phyloP scores from a whole-genome alignment of 352 stramenopile genomes.

The Thraustochytrium striatum region DNA sequence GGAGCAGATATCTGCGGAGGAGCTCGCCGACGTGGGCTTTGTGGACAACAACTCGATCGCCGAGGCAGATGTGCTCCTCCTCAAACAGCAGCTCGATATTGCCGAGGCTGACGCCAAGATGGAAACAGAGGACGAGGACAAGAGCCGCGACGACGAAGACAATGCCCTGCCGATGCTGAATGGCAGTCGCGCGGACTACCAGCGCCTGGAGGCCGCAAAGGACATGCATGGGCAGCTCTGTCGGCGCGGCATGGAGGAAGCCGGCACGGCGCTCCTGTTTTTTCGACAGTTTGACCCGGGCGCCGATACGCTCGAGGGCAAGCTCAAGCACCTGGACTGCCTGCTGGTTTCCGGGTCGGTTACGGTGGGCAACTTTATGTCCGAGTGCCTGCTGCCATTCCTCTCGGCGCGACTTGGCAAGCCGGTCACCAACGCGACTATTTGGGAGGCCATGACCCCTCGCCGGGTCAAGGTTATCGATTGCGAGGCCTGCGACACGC shows the following conservation, averaged over 20 bases:
- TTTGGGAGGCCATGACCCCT: conserved; percentile 13
- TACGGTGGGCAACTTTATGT: too few species aligned
- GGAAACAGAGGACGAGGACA: neutral
- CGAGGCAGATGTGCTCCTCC: neutral
- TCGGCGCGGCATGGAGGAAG: neutral
- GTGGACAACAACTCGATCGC: neutral
- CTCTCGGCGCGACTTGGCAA: neutral
- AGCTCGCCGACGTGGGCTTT: neutral
- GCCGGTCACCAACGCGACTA: neutral
- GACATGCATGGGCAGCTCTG: neutral
- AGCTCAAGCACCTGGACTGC: conserved; percentile 16
- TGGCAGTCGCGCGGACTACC: neutral
- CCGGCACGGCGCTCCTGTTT: neutral
- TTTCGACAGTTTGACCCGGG: neutral
- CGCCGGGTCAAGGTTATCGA: neutral
- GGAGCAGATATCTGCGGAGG: too few species aligned
- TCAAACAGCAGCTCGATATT: neutral
- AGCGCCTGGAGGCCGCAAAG: neutral
- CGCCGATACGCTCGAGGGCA: neutral
- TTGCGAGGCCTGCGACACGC: neutral
- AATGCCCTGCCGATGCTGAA: neutral
- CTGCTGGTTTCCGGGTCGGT: neutral
- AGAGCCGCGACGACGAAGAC: neutral
- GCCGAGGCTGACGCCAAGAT: neutral
- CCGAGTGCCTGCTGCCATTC: neutral